These are phyloP conservation scores for Fusarium foetens DNA, from an alignment of 2,329 filamentous ascomycete species.

Conservation along the genomic window DNA sequence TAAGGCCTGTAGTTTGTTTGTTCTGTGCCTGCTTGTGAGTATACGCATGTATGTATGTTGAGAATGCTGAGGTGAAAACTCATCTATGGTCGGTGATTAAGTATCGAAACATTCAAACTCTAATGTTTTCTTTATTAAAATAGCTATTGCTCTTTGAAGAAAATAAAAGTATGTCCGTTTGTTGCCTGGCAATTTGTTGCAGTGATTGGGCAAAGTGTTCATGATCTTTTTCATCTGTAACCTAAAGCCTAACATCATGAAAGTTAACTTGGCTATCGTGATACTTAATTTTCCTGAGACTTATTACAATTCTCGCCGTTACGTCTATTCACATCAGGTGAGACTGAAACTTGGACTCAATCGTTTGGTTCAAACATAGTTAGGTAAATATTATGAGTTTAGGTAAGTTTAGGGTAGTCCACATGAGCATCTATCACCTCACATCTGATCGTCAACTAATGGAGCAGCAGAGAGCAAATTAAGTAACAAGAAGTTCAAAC, in stretches of 20 bases:
- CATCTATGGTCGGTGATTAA: accelerated
- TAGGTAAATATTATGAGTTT: neutral
- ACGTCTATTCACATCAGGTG: no score
- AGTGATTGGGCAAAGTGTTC: no score
- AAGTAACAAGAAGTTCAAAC: neutral
- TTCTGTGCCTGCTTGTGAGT: neutral
- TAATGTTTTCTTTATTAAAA: accelerated
- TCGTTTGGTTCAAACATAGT: no score
- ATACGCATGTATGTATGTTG: neutral
- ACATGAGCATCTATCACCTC: neutral
- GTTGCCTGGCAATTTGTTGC: accelerated
- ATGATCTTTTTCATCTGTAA: accelerated
- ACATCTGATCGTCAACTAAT: neutral
- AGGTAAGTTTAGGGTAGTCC: neutral
- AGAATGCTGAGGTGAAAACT: accelerated
- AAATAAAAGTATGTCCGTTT: neutral
- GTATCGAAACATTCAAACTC: accelerated
- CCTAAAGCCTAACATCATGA: no score
- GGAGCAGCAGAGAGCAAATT: neutral
- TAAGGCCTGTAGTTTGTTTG: neutral
- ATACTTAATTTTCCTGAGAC: no score
- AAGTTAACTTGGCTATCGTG: no score
- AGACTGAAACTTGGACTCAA: no score
- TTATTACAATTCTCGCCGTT: no score
- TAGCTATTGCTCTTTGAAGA: accelerated